phyloP scores from a whole-genome alignment of 768 basidiomycete species.

The Tylopilus felleus region DNA sequence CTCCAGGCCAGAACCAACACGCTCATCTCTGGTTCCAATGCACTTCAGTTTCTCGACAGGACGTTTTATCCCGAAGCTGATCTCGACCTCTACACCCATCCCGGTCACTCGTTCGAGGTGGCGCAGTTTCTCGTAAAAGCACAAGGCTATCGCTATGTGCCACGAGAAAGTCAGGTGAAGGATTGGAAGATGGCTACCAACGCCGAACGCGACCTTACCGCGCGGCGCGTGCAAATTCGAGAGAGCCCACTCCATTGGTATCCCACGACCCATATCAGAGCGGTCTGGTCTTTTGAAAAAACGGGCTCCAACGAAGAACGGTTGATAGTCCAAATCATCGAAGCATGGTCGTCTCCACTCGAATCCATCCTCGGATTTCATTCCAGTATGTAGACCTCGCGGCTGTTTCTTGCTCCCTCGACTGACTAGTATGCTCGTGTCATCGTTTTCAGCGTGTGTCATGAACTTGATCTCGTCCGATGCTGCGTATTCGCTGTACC shows the following conservation, averaged over 20 bases:
- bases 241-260: not conserved
- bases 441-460: slow-evolving; percentile 4
- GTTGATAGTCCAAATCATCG: slow-evolving; percentile 42
- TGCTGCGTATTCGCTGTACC: slow-evolving; percentile 41
- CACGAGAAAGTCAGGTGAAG: slow-evolving; percentile 18
- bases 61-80: not conserved
- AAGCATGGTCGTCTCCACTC: slow-evolving; percentile 13
- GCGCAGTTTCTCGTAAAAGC: not conserved
- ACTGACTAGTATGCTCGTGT: not conserved
- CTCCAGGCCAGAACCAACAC: slow-evolving; percentile 35
- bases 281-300: slow-evolving; percentile 26
- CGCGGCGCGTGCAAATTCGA: not conserved
- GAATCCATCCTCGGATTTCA: slow-evolving; percentile 42
- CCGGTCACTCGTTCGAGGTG: not conserved
- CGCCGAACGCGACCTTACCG: slow-evolving; percentile 15
- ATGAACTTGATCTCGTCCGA: slow-evolving; percentile 41
- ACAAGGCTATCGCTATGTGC: slow-evolving; percentile 31
- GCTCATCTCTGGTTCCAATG: slow-evolving; percentile 30
- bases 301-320: not conserved
- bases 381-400: slow-evolving; percentile 31
- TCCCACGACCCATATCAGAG: not conserved
- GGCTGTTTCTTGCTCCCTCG: too few relatives aligned
- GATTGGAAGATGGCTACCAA: slow-evolving; percentile 12
- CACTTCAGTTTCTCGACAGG: not conserved
- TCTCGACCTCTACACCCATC: not conserved